Base-by-base conservation (phyloP, 2,329 filamentous ascomycete species). In the Verruconis gallopava region DNA sequence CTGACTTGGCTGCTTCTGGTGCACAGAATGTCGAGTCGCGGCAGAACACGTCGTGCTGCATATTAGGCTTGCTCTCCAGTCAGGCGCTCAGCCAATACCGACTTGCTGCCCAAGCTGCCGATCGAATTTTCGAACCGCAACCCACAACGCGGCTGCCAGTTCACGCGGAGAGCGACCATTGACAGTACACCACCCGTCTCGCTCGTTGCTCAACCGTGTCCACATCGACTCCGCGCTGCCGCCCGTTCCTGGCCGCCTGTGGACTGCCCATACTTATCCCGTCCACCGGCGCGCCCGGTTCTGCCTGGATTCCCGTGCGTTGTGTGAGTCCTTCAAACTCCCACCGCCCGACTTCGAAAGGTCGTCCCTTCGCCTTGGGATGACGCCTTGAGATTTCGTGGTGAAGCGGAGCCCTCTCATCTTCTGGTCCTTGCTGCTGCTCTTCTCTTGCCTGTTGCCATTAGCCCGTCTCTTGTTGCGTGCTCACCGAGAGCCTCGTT, bases 301-400 rank as follows among this genome's bases (percentile, higher is more conserved):
- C 25, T 30, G 25, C 25, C 25, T 38, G 19, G 36, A 21, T 38
- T 18, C 18, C 17, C 25, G 25, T 30, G 25, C 25, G 25, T 30
- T n/a, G 25, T 30, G 25, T 30, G 25, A 30, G 25, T 30, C 25
- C n/a, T 30, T n/a, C n/a, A n/a, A 38, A 21, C 11, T 21, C 36
- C 14, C 18, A 20, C 18, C 36, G 36, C 6, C 18, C 18, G 4
- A 20, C 17, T 20, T 18, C 11, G 35, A 15, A 15, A 20, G 35
- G 15, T 13, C 35, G 35, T 37, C 35, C 15, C n/a, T 30, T 30
- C 4, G 18, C 17, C 18, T 38, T 21, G 20, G 19, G 6, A 18
- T 39, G 37, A 21, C 37, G 17, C 17, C 38, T n/a, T 14, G 21
- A 4, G 38, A 15, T 32, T 25, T 21, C 37, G 19, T 39, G 37